These are phyloP conservation scores for Nymphaea colorata DNA, from an alignment of 164 flowering plant genomes.

Conservation along the genomic window DNA sequence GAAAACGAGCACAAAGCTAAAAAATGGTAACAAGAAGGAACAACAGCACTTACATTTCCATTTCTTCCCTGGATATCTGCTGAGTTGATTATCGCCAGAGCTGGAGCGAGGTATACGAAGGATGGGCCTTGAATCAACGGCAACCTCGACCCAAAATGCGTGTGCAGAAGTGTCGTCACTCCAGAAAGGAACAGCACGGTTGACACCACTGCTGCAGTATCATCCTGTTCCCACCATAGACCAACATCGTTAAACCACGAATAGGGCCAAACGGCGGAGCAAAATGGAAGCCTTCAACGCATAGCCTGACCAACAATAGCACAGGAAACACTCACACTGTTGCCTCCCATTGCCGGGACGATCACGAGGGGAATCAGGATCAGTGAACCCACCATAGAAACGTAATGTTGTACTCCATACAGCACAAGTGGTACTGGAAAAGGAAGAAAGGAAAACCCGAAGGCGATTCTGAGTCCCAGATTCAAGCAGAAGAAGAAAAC, in stretches of 20 bases:
- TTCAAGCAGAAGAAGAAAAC: too few species aligned
- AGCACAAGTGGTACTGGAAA: constrained; percentile 86
- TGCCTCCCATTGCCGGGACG: constrained; percentile 98
- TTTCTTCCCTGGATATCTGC: constrained; percentile 64
- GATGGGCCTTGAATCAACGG: constrained; percentile 97
- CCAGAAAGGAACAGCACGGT: constrained; percentile 89
- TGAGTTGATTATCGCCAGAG: constrained; percentile 83
- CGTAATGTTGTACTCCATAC: constrained; percentile 84
- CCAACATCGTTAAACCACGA: not conserved
- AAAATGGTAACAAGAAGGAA: too few species aligned
- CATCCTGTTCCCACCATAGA: constrained; percentile 44
- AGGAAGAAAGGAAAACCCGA: not conserved
- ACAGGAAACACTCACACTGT: constrained; percentile 35
- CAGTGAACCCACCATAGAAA: constrained; percentile 87
- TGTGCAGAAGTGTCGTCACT: constrained; percentile 79
- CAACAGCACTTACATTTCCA: too few species aligned
- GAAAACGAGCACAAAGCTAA: too few species aligned
- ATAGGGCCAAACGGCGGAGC: too few species aligned
- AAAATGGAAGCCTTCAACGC: too few species aligned
- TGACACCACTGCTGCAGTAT: constrained; percentile 75
- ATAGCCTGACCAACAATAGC: too few species aligned
- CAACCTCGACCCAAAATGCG: constrained; percentile 79
- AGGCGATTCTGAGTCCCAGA: not conserved
- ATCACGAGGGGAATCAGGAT: constrained; percentile 90
- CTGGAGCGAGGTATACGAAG: constrained; percentile 89